These are phyloP conservation scores for Mucor saturninus DNA, from an alignment of 371 early-diverging fungal species.

Conservation along the genomic window DNA sequence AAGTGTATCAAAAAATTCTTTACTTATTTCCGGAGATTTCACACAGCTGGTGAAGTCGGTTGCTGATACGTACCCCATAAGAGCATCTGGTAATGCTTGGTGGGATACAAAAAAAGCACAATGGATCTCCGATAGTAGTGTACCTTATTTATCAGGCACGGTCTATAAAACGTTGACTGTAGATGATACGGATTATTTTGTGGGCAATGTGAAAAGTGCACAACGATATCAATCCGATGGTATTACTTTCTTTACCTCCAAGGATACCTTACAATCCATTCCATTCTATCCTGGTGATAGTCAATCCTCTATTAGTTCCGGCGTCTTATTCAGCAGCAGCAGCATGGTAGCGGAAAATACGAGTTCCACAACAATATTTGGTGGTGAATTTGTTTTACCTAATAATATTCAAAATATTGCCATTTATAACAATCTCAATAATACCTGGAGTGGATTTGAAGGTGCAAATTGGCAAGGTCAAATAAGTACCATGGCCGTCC, in stretches of 20 bases:
- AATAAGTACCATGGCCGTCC: conserved; percentile 36
- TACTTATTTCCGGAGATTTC: conserved; percentile 45
- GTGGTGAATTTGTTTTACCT: conserved; percentile 42
- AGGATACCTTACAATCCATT: conserved; percentile 20
- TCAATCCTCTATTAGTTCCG: conserved; percentile 31
- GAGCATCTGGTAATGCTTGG: conserved; percentile 36
- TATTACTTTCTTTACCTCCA: conserved; percentile 32
- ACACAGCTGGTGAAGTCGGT: conserved; percentile 14
- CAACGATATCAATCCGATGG: conserved; percentile 45
- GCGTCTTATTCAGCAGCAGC: conserved; percentile 36
- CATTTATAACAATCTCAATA: conserved; percentile 43
- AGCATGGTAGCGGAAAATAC: not conserved
- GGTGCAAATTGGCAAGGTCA: conserved; percentile 47
- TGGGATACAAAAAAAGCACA: conserved; percentile 27
- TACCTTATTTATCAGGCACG: conserved; percentile 36
- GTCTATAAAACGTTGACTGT: conserved; percentile 18
- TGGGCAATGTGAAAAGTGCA: conserved; percentile 45
- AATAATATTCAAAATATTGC: conserved; percentile 47
- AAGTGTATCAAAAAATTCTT: conserved; percentile 6
- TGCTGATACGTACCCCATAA: not conserved
- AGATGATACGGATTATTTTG: conserved; percentile 20
- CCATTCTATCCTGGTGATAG: conserved; percentile 37
- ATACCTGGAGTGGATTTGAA: conserved; percentile 43
- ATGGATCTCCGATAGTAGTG: conserved; percentile 22
- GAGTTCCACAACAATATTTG: conserved; percentile 36